Percentiles rank a stretch among this genome's conserved stretches.
These are phyloP conservation scores for Nicotiana rustica DNA, from an alignment of 305 asterid species.

Conservation along the genomic window DNA sequence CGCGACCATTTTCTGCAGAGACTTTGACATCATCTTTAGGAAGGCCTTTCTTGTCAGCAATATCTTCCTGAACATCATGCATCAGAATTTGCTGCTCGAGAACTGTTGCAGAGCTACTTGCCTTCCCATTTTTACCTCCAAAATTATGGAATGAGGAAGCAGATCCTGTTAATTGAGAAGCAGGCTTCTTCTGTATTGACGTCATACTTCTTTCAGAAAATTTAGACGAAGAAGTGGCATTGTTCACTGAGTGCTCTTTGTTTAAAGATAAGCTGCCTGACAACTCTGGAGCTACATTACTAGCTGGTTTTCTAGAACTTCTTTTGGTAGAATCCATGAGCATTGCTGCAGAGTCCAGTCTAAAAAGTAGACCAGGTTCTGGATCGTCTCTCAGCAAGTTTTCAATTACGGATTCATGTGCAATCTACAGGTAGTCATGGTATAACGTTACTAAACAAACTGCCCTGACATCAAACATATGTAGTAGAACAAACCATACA, in stretches of 20 bases:
- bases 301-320: conserved; percentile 32
- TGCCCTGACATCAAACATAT: background rate
- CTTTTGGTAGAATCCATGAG: conserved; percentile 26
- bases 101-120: conserved; percentile 41
- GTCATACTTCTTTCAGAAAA: conserved; percentile 67
- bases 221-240: conserved; percentile 49
- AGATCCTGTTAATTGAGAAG: conserved; percentile 49
- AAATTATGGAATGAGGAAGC: conserved; percentile 60
- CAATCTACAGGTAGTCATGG: conserved; percentile 51
- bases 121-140: conserved; percentile 47
- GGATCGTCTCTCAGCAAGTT: conserved; percentile 29
- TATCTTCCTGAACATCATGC: conserved; percentile 36
- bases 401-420: conserved; percentile 40
- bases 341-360: conserved; percentile 35
- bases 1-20: conserved; percentile 37
- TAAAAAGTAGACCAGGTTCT: conserved; percentile 32
- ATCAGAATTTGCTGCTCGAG: conserved; percentile 43
- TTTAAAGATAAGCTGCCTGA: conserved; percentile 52
- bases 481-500: conserved; percentile 18
- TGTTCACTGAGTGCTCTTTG: conserved; percentile 49
- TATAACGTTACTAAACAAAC: background rate
- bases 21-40: conserved; percentile 38
- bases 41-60: conserved; percentile 38
- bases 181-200: conserved; percentile 53
- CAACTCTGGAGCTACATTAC: conserved; percentile 38